These are phyloP conservation scores for Psilocybe subaeruginosa DNA, from an alignment of 768 basidiomycete species.

Conservation along the genomic window DNA sequence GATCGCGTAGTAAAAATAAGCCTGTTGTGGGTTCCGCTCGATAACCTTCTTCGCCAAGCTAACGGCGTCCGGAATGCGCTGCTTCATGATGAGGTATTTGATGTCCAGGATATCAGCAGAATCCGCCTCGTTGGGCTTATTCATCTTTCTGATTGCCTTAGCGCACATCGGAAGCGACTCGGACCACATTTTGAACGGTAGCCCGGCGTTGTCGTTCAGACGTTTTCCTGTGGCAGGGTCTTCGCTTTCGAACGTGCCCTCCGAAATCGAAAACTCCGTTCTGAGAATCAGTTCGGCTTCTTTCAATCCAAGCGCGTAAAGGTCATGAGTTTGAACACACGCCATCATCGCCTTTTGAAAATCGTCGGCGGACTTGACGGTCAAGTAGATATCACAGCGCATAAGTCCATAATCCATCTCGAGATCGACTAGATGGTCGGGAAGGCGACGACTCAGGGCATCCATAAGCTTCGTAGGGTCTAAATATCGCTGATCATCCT, in stretches of 20 bases:
- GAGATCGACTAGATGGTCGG: constrained; percentile 46
- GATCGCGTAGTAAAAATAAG: constrained; percentile 68
- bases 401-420: constrained; percentile 50
- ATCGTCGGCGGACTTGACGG: constrained; percentile 40
- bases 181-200: constrained; percentile 62
- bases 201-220: constrained; percentile 47
- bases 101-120: constrained; percentile 67
- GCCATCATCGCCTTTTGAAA: constrained; percentile 59
- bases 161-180: constrained; percentile 66
- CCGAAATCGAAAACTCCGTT: constrained; percentile 63
- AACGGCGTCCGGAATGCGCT: constrained; percentile 51
- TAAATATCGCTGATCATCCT: constrained; percentile 45
- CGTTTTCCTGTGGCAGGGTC: constrained; percentile 43
- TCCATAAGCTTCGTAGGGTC: constrained; percentile 53
- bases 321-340: constrained; percentile 47
- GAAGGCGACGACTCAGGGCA: constrained; percentile 44
- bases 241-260: constrained; percentile 55
- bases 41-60: constrained; percentile 48
- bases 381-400: constrained; percentile 50
- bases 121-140: constrained; percentile 46
- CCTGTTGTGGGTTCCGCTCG: constrained; percentile 57
- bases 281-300: constrained; percentile 52
- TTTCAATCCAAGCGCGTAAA: constrained; percentile 53
- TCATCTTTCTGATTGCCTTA: constrained; percentile 50
- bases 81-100: constrained; percentile 56